Evolutionary conservation across 257 asterid species (phyloP).

Genomic region (Voacanga thouarsii): DNA sequence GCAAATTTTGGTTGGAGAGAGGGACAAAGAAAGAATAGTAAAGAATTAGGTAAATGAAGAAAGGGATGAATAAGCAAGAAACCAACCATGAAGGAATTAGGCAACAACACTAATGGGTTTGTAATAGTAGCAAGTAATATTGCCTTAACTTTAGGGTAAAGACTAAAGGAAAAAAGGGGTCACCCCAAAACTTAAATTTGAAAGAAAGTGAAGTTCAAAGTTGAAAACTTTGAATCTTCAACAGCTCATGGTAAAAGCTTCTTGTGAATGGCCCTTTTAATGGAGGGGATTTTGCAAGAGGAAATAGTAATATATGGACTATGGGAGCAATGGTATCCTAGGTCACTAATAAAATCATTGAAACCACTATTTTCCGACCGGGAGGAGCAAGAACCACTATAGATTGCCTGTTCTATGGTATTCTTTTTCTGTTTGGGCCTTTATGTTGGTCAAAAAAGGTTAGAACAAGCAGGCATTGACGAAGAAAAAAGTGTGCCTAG

Average conservation of each 20-base stretch:
- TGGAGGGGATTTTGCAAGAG: background rate
- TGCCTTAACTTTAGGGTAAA: conserved; percentile 46
- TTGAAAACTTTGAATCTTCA: background rate
- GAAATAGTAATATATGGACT: background rate
- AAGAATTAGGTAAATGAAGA: conserved; percentile 17
- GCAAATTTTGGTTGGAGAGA: conserved; percentile 15
- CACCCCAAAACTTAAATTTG: conserved; percentile 35
- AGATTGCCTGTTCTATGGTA: background rate
- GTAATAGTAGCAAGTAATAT: conserved; percentile 22
- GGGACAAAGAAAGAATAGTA: background rate
- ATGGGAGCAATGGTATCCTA: conserved; percentile 11
- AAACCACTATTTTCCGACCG: conserved; percentile 18
- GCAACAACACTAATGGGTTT: conserved; percentile 3
- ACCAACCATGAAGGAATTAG: conserved; percentile 4
- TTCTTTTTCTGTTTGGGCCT: conserved; percentile 20
- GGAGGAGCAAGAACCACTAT: conserved; percentile 6
- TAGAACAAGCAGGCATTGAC: conserved; percentile 23
- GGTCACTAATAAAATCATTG: conserved; percentile 9
- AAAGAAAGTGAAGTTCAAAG: conserved; percentile 15
- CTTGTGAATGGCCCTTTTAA: background rate
- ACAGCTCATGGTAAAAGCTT: conserved; percentile 8
- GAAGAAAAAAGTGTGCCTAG: background rate
- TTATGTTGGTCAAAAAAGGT: conserved; percentile 51
- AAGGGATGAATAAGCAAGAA: conserved; percentile 13
- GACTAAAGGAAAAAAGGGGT: conserved; percentile 18